These are phyloP conservation scores for Fomitopsis palustris DNA, from an alignment of 1,284 basidiomycete species.

Conservation along the genomic window DNA sequence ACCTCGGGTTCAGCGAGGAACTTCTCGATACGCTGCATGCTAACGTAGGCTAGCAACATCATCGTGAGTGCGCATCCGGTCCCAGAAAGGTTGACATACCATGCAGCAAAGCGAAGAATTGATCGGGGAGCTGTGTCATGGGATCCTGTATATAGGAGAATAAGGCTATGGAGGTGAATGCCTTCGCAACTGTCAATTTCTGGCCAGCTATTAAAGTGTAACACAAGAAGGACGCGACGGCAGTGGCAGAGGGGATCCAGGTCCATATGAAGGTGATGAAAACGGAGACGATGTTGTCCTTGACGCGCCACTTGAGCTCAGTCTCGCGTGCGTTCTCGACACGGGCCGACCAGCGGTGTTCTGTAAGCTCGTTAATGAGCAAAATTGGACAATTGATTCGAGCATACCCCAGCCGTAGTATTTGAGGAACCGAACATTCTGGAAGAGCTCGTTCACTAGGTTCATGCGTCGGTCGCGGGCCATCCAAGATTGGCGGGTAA, in stretches of 20 bases:
- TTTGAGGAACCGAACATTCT: slow-evolving; percentile 70
- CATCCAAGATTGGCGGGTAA: slow-evolving; percentile 62
- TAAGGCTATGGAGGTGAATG: slow-evolving; percentile 64
- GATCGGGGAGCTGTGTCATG: slow-evolving; percentile 58
- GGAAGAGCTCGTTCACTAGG: slow-evolving; percentile 76
- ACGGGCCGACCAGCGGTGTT: slow-evolving; percentile 45
- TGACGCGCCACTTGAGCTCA: slow-evolving; percentile 62
- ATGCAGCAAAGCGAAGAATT: slow-evolving; percentile 61
- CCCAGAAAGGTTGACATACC: slow-evolving; percentile 33
- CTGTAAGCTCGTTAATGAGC: slow-evolving; percentile 10
- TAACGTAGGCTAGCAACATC: slow-evolving; percentile 51
- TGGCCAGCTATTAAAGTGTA: slow-evolving; percentile 61
- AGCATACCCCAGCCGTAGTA: slow-evolving; percentile 68
- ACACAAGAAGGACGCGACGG: slow-evolving; percentile 58
- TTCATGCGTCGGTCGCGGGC: slow-evolving; percentile 75
- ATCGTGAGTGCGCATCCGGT: not conserved
- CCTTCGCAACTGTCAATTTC: slow-evolving; percentile 61
- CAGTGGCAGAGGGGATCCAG: slow-evolving; percentile 69
- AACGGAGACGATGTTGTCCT: slow-evolving; percentile 56
- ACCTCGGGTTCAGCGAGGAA: slow-evolving; percentile 65
- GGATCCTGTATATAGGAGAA: slow-evolving; percentile 63
- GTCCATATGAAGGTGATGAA: slow-evolving; percentile 66
- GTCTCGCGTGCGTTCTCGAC: slow-evolving; percentile 48
- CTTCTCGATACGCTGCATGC: slow-evolving; percentile 65
- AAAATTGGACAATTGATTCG: not conserved